Base-by-base conservation (phyloP, 2,329 filamentous ascomycete species). In the Tolypocladium tropicale region DNA sequence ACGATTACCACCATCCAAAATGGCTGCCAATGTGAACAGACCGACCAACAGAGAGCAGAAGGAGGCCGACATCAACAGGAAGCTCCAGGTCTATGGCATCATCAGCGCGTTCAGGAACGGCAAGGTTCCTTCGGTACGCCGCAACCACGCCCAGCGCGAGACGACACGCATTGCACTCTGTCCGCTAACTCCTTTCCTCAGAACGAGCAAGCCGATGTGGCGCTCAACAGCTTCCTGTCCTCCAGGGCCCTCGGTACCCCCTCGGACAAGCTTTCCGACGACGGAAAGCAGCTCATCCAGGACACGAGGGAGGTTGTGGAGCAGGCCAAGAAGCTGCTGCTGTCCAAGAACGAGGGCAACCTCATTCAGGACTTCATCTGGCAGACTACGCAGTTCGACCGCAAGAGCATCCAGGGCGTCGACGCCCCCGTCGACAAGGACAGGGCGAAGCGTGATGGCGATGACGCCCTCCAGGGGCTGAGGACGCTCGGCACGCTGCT, bases 341-440 rank as follows among this genome's bases (percentile, higher is more conserved):
- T 99, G 30, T 88, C 87, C 74, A 99, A 97, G 81, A 99, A 99
- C 69, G 83, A 96, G 58, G 94, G 92, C 68, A 91, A 99, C 66
- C 75, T 97, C 57, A 76, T 99, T 23, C 94, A 99, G 69, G 92
- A 99, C 66, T 97, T 99, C 73, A 90, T 97, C 73, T 99, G 89
- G 88, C 89, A 96, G 69, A 92, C 91, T 0, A 84, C 90, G 67
- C 81, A 88, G 51, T 85, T 94, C 59, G 82, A 84, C 54, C 75
- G 82, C 56, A 85, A 79, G 64, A 77, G 80, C 53, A 78, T 89
- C 30, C 70, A 74, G 57, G 72, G 78, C 1, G 89, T 90, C 4
- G 77, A 79, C 56, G 80, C 83, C 1, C 87, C 90, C 0, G 64
- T 95, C 52, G 81, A 84, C 67, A 95, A 90, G 76, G 85, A 89